Evolutionary conservation across 192 early-diverging fungal species (phyloP).

Genomic region (Tieghemiomyces parasiticus): DNA sequence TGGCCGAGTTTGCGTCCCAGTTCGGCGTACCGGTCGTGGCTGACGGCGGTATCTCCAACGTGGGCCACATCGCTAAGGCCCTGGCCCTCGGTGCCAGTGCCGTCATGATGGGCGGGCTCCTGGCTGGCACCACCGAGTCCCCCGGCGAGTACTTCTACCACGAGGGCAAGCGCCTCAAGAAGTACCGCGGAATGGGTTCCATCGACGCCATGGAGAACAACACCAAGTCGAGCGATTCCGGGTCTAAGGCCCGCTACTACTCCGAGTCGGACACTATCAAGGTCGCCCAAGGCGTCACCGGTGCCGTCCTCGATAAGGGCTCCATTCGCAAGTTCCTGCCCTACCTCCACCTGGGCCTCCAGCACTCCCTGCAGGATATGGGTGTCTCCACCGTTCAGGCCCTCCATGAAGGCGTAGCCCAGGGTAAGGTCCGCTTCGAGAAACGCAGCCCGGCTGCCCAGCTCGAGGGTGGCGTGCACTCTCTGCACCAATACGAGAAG

Average conservation of each 20-base stretch:
- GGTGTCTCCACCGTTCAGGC: slow-evolving; percentile 51
- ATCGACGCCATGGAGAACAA: slow-evolving; percentile 85
- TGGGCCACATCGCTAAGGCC: slow-evolving; percentile 97
- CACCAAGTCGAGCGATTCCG: slow-evolving; percentile 49
- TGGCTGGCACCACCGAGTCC: slow-evolving; percentile 90
- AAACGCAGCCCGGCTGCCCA: slow-evolving; percentile 87
- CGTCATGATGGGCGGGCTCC: slow-evolving; percentile 97
- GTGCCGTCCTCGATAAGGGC: slow-evolving; percentile 96
- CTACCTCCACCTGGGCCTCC: slow-evolving; percentile 85
- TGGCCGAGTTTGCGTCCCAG: slow-evolving; percentile 82
- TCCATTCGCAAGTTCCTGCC: slow-evolving; percentile 84
- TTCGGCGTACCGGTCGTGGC: slow-evolving; percentile 95
- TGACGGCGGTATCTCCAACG: slow-evolving; percentile 92
- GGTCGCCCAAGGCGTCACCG: slow-evolving; percentile 96
- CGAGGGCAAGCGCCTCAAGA: slow-evolving; percentile 92
- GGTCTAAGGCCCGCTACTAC: slow-evolving; percentile 83
- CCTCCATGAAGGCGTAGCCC: slow-evolving; percentile 49
- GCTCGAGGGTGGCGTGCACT: slow-evolving; percentile 93
- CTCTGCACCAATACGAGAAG: slow-evolving; percentile 73
- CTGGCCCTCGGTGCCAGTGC: slow-evolving; percentile 85
- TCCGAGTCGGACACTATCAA: slow-evolving; percentile 94
- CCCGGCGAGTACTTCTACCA: slow-evolving; percentile 98
- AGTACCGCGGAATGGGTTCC: slow-evolving; percentile 98
- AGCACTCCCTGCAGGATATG: slow-evolving; percentile 97
- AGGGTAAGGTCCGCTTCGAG: slow-evolving; percentile 80